Percentiles rank a stretch among this genome's conserved stretches.
phyloP scores from a whole-genome alignment of 2,329 filamentous ascomycete genomes.

The Pochonia chlamydosporia region DNA sequence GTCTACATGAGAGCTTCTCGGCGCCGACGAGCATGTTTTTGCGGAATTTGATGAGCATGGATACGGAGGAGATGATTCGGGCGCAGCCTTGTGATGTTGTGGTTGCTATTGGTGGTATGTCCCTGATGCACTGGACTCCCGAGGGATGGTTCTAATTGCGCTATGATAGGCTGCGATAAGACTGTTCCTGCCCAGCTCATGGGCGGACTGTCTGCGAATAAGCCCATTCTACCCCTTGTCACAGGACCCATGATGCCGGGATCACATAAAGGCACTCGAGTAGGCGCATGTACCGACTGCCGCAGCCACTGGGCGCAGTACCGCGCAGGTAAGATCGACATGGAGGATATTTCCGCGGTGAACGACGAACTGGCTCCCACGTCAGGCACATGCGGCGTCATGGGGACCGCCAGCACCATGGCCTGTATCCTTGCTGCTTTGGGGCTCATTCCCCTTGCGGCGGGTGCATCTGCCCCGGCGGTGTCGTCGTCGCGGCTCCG shows the following conservation, averaged over 20 bases:
- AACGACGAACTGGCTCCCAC: slow-evolving; percentile 71
- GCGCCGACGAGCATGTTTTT: slow-evolving; percentile 70
- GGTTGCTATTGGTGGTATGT: slow-evolving; percentile 57
- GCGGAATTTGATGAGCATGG: slow-evolving; percentile 72
- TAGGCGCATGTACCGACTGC: slow-evolving; percentile 72
- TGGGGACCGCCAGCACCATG: slow-evolving; percentile 92
- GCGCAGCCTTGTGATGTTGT: slow-evolving; percentile 66
- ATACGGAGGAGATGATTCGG: slow-evolving; percentile 72
- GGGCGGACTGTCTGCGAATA: slow-evolving; percentile 70
- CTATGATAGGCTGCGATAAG: slow-evolving; percentile 59
- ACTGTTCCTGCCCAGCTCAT: slow-evolving; percentile 69
- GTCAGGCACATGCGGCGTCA: slow-evolving; percentile 79
- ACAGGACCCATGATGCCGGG: slow-evolving; percentile 74
- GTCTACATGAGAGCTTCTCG: slow-evolving; percentile 63
- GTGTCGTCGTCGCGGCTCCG: slow-evolving; percentile 73
- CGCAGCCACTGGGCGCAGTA: slow-evolving; percentile 68
- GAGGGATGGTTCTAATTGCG: no score
- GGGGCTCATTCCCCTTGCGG: slow-evolving; percentile 71
- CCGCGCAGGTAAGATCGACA: slow-evolving; percentile 58
- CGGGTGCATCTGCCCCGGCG: slow-evolving; percentile 72
- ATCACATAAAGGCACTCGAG: slow-evolving; percentile 54
- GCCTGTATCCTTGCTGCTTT: slow-evolving; percentile 77
- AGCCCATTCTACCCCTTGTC: slow-evolving; percentile 61
- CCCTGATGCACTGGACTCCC: no score
- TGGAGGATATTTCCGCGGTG: slow-evolving; percentile 64